These are phyloP conservation scores for Haberlea rhodopensis DNA, from an alignment of 257 asterid genomes.

Conservation along the genomic window DNA sequence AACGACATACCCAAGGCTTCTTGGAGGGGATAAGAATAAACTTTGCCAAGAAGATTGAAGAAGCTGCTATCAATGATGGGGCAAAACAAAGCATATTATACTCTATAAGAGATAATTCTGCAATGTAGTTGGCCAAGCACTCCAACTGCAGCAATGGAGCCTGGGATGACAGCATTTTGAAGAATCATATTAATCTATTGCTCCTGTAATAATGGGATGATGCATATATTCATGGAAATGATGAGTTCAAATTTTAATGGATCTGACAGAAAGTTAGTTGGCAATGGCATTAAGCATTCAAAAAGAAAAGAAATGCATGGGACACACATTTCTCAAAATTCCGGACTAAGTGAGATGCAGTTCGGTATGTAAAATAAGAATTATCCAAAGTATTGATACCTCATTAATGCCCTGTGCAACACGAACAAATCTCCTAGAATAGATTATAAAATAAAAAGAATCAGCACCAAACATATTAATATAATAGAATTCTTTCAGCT, in stretches of 20 bases:
- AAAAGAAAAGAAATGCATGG: background rate
- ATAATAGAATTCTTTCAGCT: background rate
- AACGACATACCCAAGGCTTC: slow-evolving; percentile 74
- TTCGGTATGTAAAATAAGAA: background rate
- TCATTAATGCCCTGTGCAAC: slow-evolving; percentile 83
- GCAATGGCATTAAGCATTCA: background rate
- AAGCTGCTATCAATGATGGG: slow-evolving; percentile 59
- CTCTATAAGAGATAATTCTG: slow-evolving; percentile 57
- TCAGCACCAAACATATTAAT: slow-evolving; percentile 7
- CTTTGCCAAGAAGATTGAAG: slow-evolving; percentile 57
- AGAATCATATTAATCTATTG: no score
- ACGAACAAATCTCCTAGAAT: slow-evolving; percentile 74
- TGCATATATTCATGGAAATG: background rate
- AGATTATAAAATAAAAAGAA: slow-evolving; percentile 11
- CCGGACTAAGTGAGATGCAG: background rate
- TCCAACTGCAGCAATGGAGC: slow-evolving; percentile 70
- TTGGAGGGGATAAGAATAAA: slow-evolving; percentile 43
- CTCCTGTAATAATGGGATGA: background rate
- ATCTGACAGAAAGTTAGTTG: no score
- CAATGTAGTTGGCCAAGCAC: slow-evolving; percentile 53
- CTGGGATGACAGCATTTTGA: slow-evolving; percentile 23
- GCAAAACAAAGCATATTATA: slow-evolving; percentile 50
- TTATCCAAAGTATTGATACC: slow-evolving; percentile 37
- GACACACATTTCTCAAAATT: background rate
- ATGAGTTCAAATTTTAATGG: no score